Evolutionary conservation across 306 rosid species (phyloP), one percentile per base, ranked within the genome.

Genomic region (Pyrus communis): DNA sequence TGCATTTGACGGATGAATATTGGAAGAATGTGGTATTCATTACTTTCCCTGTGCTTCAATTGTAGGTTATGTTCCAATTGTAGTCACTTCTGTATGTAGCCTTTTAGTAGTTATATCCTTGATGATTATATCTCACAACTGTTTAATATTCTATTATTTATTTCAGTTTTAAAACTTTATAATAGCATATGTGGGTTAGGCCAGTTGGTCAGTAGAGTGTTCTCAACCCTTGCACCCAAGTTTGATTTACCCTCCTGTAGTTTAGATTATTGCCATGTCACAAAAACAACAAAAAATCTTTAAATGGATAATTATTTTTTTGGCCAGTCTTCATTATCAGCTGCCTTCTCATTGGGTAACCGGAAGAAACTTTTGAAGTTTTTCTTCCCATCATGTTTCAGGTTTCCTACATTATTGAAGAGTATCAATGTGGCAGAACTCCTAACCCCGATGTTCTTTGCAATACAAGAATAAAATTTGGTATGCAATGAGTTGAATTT

Each of bases 391-490:
- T 57, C 40, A 13, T 79, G 71, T 66, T 75, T 77, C 78, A 95
- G 98, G 98, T 92, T 73, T 90, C 96, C 72, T 89, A 90, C 83
- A 88, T 90, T 64, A 89, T 95, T 82, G 91, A 88, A 64, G 98
- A 95, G 87, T 92, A 92, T 84, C 88, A 84, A 7, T 84, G 94
- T 90, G 98, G 98, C 51, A 95, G 92, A 52, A 95, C 97, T 63
- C 97, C 98, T 27, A 95, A 95, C 69, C 96, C 98, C 0, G 97
- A 95, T 67, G 88, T 95, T 82, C 97, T 95, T 27, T 95, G 98
- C 83, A 95, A 95, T 87, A 90, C 97, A 62, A 90, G 98, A 86
- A 90, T 92, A 80, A 95, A 95, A 84, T 92, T 95, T 51, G 97
- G 98, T 95, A 90, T 59, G 88, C 75, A 54, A 55, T 69, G 23